A percentile compares a stretch with the other conserved stretches of the same genome.
Conservation (phyloP, 768 basidiomycete species). For the Boletus tomentosulus region DNA sequence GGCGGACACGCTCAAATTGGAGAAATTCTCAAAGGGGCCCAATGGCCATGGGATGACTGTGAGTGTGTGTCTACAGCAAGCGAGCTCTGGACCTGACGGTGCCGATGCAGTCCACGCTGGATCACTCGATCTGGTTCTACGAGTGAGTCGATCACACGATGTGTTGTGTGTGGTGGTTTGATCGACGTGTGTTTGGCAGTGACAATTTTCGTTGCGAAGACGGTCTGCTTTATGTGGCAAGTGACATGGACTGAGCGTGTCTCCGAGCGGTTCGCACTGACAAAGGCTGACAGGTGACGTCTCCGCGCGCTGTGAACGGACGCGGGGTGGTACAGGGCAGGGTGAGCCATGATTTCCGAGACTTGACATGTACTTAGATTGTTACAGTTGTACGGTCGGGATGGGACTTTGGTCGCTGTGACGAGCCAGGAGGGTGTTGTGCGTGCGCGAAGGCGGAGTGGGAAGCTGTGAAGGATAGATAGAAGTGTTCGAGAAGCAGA, state of each 20-base stretch:
- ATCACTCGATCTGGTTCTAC: constrained; percentile 81
- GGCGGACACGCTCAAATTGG: constrained; percentile 50
- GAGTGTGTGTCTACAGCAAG: constrained; percentile 25
- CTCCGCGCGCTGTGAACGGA: constrained; percentile 60
- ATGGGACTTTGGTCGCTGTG: constrained; percentile 66
- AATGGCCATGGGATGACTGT: constrained; percentile 59
- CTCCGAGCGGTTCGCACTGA: not conserved
- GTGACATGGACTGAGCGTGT: constrained; percentile 16
- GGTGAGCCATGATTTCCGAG: constrained; percentile 39
- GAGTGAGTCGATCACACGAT: constrained; percentile 40
- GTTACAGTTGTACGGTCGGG: constrained; percentile 61
- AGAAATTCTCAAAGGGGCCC: constrained; percentile 45
- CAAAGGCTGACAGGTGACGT: constrained; percentile 46
- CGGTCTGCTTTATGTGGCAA: constrained; percentile 75
- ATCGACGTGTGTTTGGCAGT: constrained; percentile 33
- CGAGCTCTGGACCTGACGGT: constrained; percentile 7
- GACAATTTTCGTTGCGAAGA: constrained; percentile 74
- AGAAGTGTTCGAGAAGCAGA: constrained; percentile 7
- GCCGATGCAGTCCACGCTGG: constrained; percentile 48
- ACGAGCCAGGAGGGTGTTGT: constrained; percentile 79
- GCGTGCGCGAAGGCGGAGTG: constrained; percentile 49
- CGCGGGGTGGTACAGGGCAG: constrained; percentile 67
- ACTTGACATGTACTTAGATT: constrained; percentile 6
- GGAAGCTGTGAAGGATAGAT: constrained; percentile 19
- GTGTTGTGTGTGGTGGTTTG: not conserved